Conservation (phyloP, 768 basidiomycete genomes). For the Fomitopsis serialis region DNA sequence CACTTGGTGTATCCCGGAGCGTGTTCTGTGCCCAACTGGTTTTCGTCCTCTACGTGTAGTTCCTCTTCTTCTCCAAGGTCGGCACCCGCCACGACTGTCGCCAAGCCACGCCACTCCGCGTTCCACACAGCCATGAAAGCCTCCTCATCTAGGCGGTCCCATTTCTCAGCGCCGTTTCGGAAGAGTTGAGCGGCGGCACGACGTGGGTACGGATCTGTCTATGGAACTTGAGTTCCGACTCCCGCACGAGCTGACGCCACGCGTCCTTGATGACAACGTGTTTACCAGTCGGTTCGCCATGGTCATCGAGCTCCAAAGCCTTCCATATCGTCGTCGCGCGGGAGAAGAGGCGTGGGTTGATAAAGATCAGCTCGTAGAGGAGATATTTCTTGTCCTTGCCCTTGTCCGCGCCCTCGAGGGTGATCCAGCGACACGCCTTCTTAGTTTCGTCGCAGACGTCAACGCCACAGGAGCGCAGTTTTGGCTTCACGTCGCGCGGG, state of each 20-base stretch:
- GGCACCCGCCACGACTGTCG: no score
- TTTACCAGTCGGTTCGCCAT: neutral
- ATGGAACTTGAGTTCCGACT: conserved; percentile 6
- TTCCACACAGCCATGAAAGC: no score
- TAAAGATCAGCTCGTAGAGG: neutral
- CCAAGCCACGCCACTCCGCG: neutral
- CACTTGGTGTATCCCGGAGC: neutral
- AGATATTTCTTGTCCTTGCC: neutral
- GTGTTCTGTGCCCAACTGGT: neutral
- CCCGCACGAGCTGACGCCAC: conserved; percentile 6
- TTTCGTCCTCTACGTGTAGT: neutral
- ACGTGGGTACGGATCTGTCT: neutral
- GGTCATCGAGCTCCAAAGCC: conserved; percentile 4
- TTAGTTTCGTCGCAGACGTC: neutral
- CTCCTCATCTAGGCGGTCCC: no score
- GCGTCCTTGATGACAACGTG: conserved; percentile 8
- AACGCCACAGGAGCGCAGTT: neutral
- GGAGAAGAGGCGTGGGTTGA: conserved; percentile 9
- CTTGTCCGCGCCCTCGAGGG: neutral
- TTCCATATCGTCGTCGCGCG: conserved; percentile 10
- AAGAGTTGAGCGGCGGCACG: neutral
- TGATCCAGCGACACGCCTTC: neutral
- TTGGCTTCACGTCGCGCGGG: neutral
- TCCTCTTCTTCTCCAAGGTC: neutral
- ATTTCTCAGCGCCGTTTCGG: no score